Conservation (phyloP, 139 green algal species). For the Trebouxia sp. region DNA sequence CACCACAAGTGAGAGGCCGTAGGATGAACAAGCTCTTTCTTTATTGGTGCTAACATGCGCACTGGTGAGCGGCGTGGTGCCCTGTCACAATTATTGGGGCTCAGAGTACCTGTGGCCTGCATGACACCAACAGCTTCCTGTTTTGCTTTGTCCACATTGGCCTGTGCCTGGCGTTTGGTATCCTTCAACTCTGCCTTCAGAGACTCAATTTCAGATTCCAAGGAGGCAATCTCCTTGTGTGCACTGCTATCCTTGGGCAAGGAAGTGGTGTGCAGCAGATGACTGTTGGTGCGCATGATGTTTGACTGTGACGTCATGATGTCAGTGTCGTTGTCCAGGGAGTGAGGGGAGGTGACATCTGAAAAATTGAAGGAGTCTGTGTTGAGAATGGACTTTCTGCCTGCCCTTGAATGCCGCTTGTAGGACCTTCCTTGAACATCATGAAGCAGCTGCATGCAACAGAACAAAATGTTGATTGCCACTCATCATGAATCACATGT, state of each 20-base stretch:
- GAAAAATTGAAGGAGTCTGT: slow-evolving; percentile 3
- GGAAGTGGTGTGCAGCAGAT: neutral
- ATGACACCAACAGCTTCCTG: neutral
- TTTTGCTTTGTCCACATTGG: neutral
- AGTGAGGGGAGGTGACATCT: neutral
- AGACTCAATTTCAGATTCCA: neutral
- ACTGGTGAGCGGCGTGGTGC: no score
- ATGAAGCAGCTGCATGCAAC: neutral
- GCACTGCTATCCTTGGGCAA: neutral
- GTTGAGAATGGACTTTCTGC: no score
- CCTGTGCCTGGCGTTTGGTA: neutral
- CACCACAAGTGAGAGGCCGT: no score
- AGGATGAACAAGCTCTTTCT: neutral
- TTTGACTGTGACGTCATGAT: neutral
- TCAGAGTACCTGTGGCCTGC: neutral
- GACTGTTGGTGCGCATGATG: neutral
- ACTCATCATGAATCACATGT: no score
- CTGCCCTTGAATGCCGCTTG: neutral
- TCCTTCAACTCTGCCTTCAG: neutral
- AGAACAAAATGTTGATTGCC: no score
- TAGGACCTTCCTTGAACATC: slow-evolving; percentile 6
- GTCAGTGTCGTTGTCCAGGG: neutral
- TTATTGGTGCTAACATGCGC: neutral
- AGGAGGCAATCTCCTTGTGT: neutral
- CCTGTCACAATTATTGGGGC: no score